A percentile compares a stretch with the other conserved stretches of the same genome.
These are phyloP conservation scores for Phialophora verrucosa DNA, from an alignment of 2,329 filamentous ascomycete genomes.

Conservation along the genomic window DNA sequence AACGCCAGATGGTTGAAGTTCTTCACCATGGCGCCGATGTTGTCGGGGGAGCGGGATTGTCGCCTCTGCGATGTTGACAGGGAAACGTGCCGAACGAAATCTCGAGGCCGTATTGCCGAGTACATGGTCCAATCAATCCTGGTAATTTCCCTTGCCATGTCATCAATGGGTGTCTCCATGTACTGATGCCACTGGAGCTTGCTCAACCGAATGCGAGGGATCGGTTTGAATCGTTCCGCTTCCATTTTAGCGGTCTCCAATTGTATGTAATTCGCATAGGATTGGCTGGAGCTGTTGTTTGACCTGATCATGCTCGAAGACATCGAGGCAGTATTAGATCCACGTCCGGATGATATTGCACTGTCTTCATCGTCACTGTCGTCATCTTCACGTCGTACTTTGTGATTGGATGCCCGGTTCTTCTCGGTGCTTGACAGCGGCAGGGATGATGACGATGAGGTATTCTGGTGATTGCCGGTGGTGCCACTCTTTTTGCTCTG, in stretches of 20 bases:
- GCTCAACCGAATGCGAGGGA: constrained; percentile 71
- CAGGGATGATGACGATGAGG: constrained; percentile 28
- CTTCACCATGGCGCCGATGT: constrained; percentile 91
- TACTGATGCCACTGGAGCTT: constrained; percentile 90
- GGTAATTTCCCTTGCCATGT: constrained; percentile 88
- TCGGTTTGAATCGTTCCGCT: constrained; percentile 73
- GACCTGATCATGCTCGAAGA: constrained; percentile 49
- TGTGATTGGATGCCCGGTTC: constrained; percentile 41
- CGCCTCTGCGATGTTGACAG: constrained; percentile 71
- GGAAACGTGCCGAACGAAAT: constrained; percentile 89
- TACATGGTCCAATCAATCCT: constrained; percentile 99
- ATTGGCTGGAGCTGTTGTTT: constrained; percentile 50
- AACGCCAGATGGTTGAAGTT: constrained; percentile 88
- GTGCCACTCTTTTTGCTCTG: constrained; percentile 22
- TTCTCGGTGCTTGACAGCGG: constrained; percentile 21
- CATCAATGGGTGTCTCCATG: constrained; percentile 83
- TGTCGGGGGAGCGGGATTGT: constrained; percentile 61
- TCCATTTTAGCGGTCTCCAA: constrained; percentile 82
- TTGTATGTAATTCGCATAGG: constrained; percentile 51
- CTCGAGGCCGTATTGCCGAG: constrained; percentile 88
- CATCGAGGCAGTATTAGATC: constrained; percentile 49
- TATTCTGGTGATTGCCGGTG: constrained; percentile 24
- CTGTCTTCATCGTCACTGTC: constrained; percentile 30
- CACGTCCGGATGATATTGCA: constrained; percentile 46
- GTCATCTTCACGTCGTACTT: constrained; percentile 46